Conservation (phyloP, 345 rosid species). For the Nephelium lappaceum region DNA sequence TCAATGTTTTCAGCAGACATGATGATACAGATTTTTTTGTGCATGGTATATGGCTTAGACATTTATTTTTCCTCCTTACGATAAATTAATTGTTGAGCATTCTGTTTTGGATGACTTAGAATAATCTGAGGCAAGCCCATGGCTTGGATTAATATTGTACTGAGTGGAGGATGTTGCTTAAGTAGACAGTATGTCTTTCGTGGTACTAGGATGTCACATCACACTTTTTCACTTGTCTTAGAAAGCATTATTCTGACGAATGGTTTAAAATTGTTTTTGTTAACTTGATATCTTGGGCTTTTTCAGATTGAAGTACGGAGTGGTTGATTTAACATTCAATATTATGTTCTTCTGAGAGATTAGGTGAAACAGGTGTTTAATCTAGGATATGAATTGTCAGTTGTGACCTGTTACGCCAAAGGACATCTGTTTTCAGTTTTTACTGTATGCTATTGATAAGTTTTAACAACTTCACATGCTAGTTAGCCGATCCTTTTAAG, state of each 20-base stretch:
- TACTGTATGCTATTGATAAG: background rate
- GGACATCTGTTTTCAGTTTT: background rate
- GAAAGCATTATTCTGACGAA: background rate
- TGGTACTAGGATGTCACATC: background rate
- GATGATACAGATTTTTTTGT: conserved; percentile 47
- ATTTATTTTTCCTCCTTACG: background rate
- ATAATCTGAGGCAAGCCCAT: background rate
- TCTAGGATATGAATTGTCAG: background rate
- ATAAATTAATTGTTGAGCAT: background rate
- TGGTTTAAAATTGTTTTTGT: background rate
- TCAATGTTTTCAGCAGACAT: conserved; percentile 71
- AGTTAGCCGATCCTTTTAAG: background rate
- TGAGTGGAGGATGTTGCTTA: background rate
- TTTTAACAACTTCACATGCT: background rate
- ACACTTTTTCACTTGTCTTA: background rate
- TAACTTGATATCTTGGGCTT: background rate
- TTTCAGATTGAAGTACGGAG: background rate
- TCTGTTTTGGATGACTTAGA: conserved; percentile 1
- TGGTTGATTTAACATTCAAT: conserved; percentile 1
- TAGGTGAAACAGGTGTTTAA: background rate
- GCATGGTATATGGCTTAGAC: conserved; percentile 48
- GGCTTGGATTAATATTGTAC: background rate
- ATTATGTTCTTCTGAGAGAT: background rate
- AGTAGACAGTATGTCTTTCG: background rate
- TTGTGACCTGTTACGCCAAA: background rate